These are phyloP conservation scores for Lentinula guzmanii DNA, from an alignment of 768 basidiomycete genomes.

Conservation along the genomic window DNA sequence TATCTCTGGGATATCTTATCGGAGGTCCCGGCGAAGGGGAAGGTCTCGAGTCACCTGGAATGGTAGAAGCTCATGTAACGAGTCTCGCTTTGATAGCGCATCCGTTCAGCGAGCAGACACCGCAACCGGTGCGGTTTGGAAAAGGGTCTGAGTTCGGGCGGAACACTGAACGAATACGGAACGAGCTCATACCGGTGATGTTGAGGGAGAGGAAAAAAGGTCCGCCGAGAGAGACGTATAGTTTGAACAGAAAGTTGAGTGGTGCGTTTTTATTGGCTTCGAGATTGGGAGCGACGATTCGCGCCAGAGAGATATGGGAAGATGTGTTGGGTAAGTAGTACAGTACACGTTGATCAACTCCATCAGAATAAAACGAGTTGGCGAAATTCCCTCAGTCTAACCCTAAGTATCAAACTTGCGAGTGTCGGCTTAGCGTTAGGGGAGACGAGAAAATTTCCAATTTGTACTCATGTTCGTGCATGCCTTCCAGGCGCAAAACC, in stretches of 20 bases:
- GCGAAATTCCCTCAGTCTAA: too few relatives aligned
- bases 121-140: conserved; percentile 79
- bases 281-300: conserved; percentile 65
- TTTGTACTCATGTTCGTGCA: too few relatives aligned
- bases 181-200: conserved; percentile 81
- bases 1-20: conserved; percentile 84
- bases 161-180: conserved; percentile 71
- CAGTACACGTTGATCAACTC: too few relatives aligned
- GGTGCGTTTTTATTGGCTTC: conserved; percentile 78
- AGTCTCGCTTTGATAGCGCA: conserved; percentile 82
- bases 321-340: conserved; percentile 33
- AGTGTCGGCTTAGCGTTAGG: too few relatives aligned
- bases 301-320: conserved; percentile 75
- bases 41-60: conserved; percentile 39
- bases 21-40: conserved; percentile 78
- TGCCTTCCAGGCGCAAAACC: too few relatives aligned
- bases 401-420: too few relatives aligned
- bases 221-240: conserved; percentile 92
- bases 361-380: too few relatives aligned
- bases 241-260: conserved; percentile 84
- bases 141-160: conserved; percentile 55
- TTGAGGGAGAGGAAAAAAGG: conserved; percentile 83
- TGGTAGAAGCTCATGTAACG: conserved; percentile 81
- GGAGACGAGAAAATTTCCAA: too few relatives aligned
- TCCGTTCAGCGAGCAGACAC: conserved; percentile 65